Evolutionary conservation across 352 stramenopile species (phyloP), one percentile per base, ranked within the genome.

Genomic region (Globisporangium nodosum): DNA sequence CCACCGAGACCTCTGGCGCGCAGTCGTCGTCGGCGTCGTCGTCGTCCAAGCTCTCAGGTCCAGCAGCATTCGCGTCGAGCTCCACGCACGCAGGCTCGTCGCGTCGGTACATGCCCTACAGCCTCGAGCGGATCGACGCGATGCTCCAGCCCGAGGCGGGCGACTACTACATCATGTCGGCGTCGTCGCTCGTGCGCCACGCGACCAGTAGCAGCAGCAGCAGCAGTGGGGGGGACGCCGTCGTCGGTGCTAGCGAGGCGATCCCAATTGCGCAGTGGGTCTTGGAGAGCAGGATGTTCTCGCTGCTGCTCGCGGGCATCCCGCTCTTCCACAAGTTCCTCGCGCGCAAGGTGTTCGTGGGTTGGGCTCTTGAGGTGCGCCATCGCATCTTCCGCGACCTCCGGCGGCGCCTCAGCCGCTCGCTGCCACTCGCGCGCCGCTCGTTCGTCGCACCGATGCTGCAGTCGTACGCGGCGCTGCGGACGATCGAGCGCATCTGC

Each of bases 271-370:
- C 76, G 6, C 77, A 89, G 43, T 91, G 81, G 81, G 63, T 91
- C 5, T 74, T 85, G 65, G 78, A 91, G 47, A 87, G 78, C 59
- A 82, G 82, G 49, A 84, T 87, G 74, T 88, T 91, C 57, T 76
- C 81, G 2, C 67, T 88, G 4, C 53, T 89, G 21, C 64, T 89
- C n/a, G 70, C 78, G 39, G 77, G 79, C 2, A 86, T 88, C 43
- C 81, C 81, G 21, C 64, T 91, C 3, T 89, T 89, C 56, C 81
- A 91, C 48, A 87, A 89, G 35, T 87, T 91, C 37, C 49, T 88
- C 18, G 49, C 80, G 6, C 73, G 76, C 9, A 83, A 83, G 51
- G 65, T 83, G 4, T 89, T 89, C 49, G 52, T 78, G 0, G 61
- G 73, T 15, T 91, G 81, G 81, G 31, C 55, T 0, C 42, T 63